Evolutionary conservation across 352 stramenopile genomes (phyloP), one percentile per base, ranked within the genome.

Genomic region (Phytophthora cactorum): DNA sequence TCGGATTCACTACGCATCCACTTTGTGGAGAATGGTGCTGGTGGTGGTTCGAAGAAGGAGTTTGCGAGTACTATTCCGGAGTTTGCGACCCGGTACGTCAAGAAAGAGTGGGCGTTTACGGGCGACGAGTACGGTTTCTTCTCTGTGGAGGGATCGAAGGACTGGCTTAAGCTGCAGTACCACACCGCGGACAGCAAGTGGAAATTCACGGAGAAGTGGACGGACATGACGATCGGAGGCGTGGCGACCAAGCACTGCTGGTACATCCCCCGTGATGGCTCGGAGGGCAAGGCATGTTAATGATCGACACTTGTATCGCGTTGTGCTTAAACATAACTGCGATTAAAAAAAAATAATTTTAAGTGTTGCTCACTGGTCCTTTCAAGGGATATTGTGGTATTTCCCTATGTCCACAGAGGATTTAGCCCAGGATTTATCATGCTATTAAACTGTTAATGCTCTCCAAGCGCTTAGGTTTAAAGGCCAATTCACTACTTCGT

Each of bases 161-260:
- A 69, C 17, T 69, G 61, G 61, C 10, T 69, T 4, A 69, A 64
- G 61, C 53, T 69, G 53, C 61, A 69, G 45, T 69, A 69, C 53
- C 53, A 64, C 53, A 63, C 53, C 22, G 29, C 52, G 9, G 61
- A 63, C 14, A 52, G 22, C 8, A 56, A 59, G n/a, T 69, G 61
- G 61, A 31, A 34, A 1, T 64, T 69, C 54, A 52, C 41, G 9
- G 45, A 63, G 36, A 34, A 63, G 5, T 53, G 47, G 10, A 10
- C 9, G 28, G 52, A 47, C 36, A 69, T 50, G 25, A 63, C 55
- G 45, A 38, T 64, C 11, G 61, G 61, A 3, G 52, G 61, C 6
- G 62, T 69, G 2, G 45, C 31, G 12, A 68, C 61, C 27, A 68
- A 68, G 36, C 45, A 68, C 45, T 68, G 61, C 53, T 68, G 61